Evolutionary conservation across 495 filamentous ascomycete species (phyloP).

Genomic region (Hyaloscypha variabilis): DNA sequence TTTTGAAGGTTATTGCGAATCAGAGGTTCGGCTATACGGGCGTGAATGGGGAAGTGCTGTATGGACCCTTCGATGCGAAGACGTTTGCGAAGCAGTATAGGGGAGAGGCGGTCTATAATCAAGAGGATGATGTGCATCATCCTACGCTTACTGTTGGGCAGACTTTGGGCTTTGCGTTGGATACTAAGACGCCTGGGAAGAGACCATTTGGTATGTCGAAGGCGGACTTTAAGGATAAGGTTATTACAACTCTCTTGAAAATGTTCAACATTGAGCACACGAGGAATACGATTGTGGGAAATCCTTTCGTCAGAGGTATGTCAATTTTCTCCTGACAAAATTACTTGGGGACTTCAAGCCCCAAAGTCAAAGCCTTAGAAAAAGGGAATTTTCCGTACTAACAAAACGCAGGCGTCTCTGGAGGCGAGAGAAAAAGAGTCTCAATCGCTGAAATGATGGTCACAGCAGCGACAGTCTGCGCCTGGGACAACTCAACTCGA

Average conservation of each 20-base stretch:
- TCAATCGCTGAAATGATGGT: constrained; percentile 73
- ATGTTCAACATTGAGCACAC: constrained; percentile 84
- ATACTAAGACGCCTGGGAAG: constrained; percentile 46
- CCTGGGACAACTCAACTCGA: constrained; percentile 85
- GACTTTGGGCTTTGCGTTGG: constrained; percentile 62
- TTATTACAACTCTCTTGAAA: constrained; percentile 35
- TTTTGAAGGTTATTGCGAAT: constrained; percentile 70
- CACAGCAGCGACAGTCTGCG: constrained; percentile 66
- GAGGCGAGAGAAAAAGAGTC: constrained; percentile 75
- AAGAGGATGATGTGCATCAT: constrained; percentile 67
- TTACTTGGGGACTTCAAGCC: not conserved
- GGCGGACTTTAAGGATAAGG: constrained; percentile 28
- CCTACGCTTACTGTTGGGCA: constrained; percentile 68
- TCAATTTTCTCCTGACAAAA: not conserved
- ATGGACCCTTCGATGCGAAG: constrained; percentile 62
- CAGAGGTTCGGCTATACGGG: constrained; percentile 65
- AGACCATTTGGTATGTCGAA: constrained; percentile 30
- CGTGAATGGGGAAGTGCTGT: constrained; percentile 63
- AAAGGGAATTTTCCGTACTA: not conserved
- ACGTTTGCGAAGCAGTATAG: constrained; percentile 63
- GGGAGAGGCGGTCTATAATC: constrained; percentile 67
- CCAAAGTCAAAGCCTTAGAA: not conserved
- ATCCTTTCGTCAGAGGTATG: constrained; percentile 58
- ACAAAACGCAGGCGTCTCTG: constrained; percentile 54
- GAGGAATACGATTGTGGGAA: constrained; percentile 67